Percentiles rank a stretch among this genome's conserved stretches.
Conservation (phyloP, 768 basidiomycete species). For the Neoboletus brunneissimus region DNA sequence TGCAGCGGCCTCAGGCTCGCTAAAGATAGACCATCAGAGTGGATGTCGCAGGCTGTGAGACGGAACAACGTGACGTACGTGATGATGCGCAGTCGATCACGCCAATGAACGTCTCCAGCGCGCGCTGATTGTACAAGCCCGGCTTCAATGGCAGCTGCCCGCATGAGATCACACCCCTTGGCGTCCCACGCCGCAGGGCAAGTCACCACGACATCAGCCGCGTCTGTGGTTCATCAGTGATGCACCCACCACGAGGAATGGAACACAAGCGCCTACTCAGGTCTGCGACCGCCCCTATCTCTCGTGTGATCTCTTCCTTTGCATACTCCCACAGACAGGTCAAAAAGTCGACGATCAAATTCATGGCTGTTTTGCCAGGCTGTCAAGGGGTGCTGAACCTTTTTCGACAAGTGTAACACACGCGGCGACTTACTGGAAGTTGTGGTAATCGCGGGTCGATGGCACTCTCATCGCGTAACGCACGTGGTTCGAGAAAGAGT, state of each 20-base stretch:
- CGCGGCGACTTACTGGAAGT: slow-evolving; percentile 58
- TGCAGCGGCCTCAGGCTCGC: slow-evolving; percentile 82
- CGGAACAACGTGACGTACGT: slow-evolving; percentile 41
- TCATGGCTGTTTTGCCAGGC: slow-evolving; percentile 72
- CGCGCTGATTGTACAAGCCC: slow-evolving; percentile 71
- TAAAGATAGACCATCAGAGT: slow-evolving; percentile 25
- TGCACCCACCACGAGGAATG: not conserved
- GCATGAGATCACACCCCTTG: slow-evolving; percentile 80
- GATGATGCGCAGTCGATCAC: slow-evolving; percentile 80
- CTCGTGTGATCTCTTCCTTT: slow-evolving; percentile 80
- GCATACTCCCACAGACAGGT: slow-evolving; percentile 85
- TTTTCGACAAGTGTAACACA: not conserved
- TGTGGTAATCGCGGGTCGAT: slow-evolving; percentile 77
- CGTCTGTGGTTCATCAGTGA: slow-evolving; percentile 44
- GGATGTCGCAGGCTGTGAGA: not conserved
- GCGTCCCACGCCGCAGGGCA: slow-evolving; percentile 93
- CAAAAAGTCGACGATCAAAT: slow-evolving; percentile 83
- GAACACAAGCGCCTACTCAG: slow-evolving; percentile 52
- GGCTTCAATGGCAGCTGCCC: slow-evolving; percentile 77
- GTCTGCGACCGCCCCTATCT: slow-evolving; percentile 84
- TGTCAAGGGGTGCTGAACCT: slow-evolving; percentile 27
- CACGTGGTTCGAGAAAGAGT: slow-evolving; percentile 79
- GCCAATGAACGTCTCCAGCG: slow-evolving; percentile 72
- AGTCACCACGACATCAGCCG: slow-evolving; percentile 81
- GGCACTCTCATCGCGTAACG: slow-evolving; percentile 64